Conservation (phyloP, 805 yeast species). For the Blastobotrys muscicola region DNA sequence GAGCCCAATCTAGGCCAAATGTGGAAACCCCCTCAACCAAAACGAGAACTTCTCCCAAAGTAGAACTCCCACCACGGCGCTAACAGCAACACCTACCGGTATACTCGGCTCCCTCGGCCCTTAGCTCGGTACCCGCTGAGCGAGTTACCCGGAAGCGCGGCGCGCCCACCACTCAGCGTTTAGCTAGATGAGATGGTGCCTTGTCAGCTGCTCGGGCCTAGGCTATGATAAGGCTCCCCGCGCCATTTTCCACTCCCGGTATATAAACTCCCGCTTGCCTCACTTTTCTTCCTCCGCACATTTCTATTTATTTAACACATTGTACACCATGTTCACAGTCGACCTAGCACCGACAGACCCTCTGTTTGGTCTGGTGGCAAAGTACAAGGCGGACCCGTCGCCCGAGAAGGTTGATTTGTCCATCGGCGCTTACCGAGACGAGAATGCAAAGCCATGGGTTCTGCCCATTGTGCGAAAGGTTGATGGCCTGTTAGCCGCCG, state of each 20-base stretch:
- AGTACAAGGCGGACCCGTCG: conserved; percentile 28
- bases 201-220: no score
- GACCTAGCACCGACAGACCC: conserved; percentile 66
- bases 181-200: no score
- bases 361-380: conserved; percentile 53
- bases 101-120: no score
- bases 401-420: conserved; percentile 72
- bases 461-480: conserved; percentile 61
- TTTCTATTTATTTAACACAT: background rate
- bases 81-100: no score
- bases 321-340: conserved; percentile 12
- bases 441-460: conserved; percentile 61
- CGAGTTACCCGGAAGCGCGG: no score
- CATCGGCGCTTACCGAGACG: conserved; percentile 71
- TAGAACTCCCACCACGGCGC: no score
- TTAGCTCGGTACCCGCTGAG: no score
- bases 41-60: no score
- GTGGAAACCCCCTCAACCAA: no score
- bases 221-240: no score
- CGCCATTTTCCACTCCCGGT: background rate
- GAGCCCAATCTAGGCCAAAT: no score
- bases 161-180: no score
- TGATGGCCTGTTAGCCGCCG: conserved; percentile 54
- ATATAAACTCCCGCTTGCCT: background rate
- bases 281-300: background rate